A percentile compares a stretch with the other conserved stretches of the same genome.
These are phyloP conservation scores for Phytophthora capsici DNA, from an alignment of 352 stramenopile species.

Conservation along the genomic window DNA sequence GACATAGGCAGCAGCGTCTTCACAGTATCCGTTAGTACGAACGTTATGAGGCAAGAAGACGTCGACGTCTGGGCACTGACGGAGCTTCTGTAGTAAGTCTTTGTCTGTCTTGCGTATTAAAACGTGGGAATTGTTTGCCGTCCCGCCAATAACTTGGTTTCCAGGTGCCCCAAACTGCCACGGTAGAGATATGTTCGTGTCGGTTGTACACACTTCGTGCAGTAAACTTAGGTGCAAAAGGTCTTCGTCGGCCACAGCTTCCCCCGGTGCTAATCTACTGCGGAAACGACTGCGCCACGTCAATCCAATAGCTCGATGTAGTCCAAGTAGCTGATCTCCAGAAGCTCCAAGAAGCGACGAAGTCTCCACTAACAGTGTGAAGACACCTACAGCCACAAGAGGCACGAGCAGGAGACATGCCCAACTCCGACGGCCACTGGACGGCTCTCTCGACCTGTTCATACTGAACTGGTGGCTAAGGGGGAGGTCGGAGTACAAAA, in stretches of 20 bases:
- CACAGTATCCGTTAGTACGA: conserved; percentile 51
- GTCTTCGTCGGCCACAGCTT: conserved; percentile 33
- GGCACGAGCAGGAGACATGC: conserved; percentile 22
- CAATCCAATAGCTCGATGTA: conserved; percentile 17
- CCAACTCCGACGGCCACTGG: conserved; percentile 12
- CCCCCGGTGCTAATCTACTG: conserved; percentile 12
- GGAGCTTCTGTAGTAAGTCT: conserved; percentile 44
- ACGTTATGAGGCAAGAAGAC: conserved; percentile 46
- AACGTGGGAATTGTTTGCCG: conserved; percentile 27
- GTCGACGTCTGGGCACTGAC: conserved; percentile 51
- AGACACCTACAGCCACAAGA: conserved; percentile 19
- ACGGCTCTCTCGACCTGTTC: conserved; percentile 12
- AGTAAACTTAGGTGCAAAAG: conserved; percentile 43
- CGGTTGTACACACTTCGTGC: conserved; percentile 34
- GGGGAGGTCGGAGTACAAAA: no score
- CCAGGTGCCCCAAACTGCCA: conserved; percentile 45
- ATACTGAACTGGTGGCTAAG: conserved; percentile 13
- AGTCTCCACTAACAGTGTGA: conserved; percentile 30
- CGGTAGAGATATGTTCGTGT: conserved; percentile 32
- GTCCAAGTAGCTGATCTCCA: conserved; percentile 10
- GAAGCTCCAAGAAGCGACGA: conserved; percentile 20
- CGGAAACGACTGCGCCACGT: conserved; percentile 24
- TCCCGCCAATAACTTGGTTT: conserved; percentile 29
- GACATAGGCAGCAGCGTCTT: conserved; percentile 57
- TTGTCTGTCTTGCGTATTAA: conserved; percentile 35